Percentiles rank a stretch among this genome's conserved stretches.
Conservation (phyloP, 2,329 filamentous ascomycete genomes). For the Colletotrichum spaethianum region DNA sequence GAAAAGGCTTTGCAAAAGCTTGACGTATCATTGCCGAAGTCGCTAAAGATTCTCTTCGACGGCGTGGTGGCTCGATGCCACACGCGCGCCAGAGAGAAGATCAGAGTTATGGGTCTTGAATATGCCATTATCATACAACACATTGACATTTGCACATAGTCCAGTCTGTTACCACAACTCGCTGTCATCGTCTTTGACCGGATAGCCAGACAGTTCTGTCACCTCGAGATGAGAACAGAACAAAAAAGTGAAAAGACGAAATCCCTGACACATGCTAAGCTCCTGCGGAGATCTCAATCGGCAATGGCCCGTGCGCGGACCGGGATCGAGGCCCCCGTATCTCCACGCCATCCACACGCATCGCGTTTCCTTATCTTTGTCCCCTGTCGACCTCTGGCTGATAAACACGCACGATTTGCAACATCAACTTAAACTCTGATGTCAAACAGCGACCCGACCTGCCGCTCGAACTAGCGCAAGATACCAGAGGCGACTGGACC, state of each 20-base stretch:
- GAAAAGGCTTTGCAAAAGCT: slow-evolving; percentile 39
- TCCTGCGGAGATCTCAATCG: slow-evolving; percentile 30
- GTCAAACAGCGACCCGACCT: slow-evolving; percentile 10
- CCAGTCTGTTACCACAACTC: not conserved
- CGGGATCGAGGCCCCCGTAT: not conserved
- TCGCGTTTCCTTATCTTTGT: slow-evolving; percentile 38
- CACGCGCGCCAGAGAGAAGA: not conserved
- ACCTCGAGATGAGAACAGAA: not conserved
- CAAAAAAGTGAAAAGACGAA: not conserved
- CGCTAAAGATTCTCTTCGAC: not conserved
- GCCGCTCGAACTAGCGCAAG: slow-evolving; percentile 7
- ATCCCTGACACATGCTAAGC: not conserved
- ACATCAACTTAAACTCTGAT: slow-evolving; percentile 19
- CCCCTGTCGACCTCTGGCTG: slow-evolving; percentile 24
- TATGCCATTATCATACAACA: not conserved
- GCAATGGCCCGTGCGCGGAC: slow-evolving; percentile 19
- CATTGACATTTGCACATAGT: not conserved
- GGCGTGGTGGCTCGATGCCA: not conserved
- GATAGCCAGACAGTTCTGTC: too few species aligned
- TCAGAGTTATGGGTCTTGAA: not conserved
- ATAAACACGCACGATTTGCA: slow-evolving; percentile 34
- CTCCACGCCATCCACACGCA: slow-evolving; percentile 39
- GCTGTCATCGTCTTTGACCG: too few species aligned
- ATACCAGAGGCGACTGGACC: not conserved
- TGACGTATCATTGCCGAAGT: slow-evolving; percentile 16